These are phyloP conservation scores for Polytrichum commune DNA, from an alignment of 225 moss, liverwort and hornwort genomes.

Conservation along the genomic window DNA sequence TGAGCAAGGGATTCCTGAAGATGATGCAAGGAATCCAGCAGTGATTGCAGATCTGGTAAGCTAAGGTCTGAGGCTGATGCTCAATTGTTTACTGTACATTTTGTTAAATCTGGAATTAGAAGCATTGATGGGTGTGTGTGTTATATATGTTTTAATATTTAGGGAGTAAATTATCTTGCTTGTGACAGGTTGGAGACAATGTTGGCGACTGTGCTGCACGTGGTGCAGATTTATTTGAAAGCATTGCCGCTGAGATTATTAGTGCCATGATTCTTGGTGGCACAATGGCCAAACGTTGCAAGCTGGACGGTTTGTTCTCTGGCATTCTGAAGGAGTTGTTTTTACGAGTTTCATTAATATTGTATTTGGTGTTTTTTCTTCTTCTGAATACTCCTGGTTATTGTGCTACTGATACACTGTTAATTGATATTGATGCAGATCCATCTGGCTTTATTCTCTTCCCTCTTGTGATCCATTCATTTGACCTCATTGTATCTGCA, in stretches of 20 bases:
- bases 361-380: background rate
- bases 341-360: background rate
- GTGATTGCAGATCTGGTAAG: constrained; percentile 97
- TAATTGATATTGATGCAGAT: constrained; percentile 50
- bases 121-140: too few relatives aligned
- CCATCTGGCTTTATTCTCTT: constrained; percentile 97
- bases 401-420: constrained; percentile 12
- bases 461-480: constrained; percentile 96
- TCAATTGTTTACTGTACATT: too few relatives aligned
- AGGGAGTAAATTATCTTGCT: background rate
- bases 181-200: constrained; percentile 89
- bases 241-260: constrained; percentile 97
- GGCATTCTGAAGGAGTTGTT: background rate
- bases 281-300: constrained; percentile 92
- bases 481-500: constrained; percentile 93
- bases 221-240: constrained; percentile 97
- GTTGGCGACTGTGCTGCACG: constrained; percentile 98
- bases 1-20: constrained; percentile 98
- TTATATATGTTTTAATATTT: too few relatives aligned
- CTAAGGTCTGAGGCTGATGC: background rate
- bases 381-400: background rate
- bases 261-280: constrained; percentile 99
- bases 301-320: constrained; percentile 70
- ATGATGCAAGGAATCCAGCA: constrained; percentile 95
- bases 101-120: too few relatives aligned